A percentile compares a stretch with the other conserved stretches of the same genome.
Evolutionary conservation across 768 basidiomycete species (phyloP).

Genomic region (Terana coerulea): DNA sequence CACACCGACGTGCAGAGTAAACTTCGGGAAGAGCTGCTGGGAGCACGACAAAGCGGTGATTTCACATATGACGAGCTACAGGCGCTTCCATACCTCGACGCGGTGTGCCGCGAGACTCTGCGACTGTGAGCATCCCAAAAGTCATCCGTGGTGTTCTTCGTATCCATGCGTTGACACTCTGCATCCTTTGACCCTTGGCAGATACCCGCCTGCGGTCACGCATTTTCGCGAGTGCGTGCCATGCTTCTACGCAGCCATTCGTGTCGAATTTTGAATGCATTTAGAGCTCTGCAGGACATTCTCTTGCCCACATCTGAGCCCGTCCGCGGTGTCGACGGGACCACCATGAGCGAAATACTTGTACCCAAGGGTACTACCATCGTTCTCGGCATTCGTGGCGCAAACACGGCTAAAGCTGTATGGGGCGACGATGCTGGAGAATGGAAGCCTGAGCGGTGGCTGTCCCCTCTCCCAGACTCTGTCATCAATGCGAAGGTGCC

Average conservation of each 20-base stretch:
- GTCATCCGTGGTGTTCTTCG: too few relatives aligned
- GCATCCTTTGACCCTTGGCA: too few relatives aligned
- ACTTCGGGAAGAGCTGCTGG: slow-evolving; percentile 37
- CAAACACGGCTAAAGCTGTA: slow-evolving; percentile 46
- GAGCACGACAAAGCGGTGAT: slow-evolving; percentile 57
- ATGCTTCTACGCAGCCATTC: too few relatives aligned
- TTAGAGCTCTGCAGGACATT: slow-evolving; percentile 46
- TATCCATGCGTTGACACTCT: too few relatives aligned
- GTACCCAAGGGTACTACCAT: slow-evolving; percentile 47
- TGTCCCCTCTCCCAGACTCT: slow-evolving; percentile 25
- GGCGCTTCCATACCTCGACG: slow-evolving; percentile 66
- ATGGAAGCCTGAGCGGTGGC: slow-evolving; percentile 66
- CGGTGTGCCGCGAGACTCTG: slow-evolving; percentile 56
- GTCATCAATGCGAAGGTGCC: slow-evolving; percentile 15
- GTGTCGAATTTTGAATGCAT: too few relatives aligned
- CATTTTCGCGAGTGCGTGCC: too few relatives aligned
- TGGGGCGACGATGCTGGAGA: slow-evolving; percentile 63
- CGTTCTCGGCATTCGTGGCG: slow-evolving; percentile 36
- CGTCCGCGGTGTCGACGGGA: slow-evolving; percentile 38
- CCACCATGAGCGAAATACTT: slow-evolving; percentile 34
- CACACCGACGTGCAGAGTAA: slow-evolving; percentile 32
- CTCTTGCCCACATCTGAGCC: slow-evolving; percentile 52
- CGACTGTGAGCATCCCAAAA: too few relatives aligned
- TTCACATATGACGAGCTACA: slow-evolving; percentile 70
- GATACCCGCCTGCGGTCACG: too few relatives aligned